A percentile compares a stretch with the other conserved stretches of the same genome.
These are phyloP conservation scores for Ceratocystis diversiconidia DNA, from an alignment of 2,329 filamentous ascomycete genomes.

Conservation along the genomic window DNA sequence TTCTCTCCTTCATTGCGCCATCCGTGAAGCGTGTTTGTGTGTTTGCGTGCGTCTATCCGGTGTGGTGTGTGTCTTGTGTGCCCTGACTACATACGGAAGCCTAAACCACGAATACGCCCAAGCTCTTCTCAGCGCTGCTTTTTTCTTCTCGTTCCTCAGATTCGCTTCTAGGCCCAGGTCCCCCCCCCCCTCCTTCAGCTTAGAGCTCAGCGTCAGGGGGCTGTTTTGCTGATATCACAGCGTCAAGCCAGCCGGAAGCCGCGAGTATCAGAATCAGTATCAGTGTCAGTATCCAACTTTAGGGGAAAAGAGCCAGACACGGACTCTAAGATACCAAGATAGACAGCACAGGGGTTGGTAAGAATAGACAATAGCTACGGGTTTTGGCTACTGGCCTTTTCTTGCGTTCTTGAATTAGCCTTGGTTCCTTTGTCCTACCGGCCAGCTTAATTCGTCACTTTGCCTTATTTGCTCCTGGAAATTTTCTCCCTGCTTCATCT, in stretches of 20 bases:
- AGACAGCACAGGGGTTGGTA: too few relatives aligned
- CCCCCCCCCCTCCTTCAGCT: background rate
- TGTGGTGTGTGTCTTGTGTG: background rate
- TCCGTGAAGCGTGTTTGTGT: background rate
- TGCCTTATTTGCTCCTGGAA: background rate
- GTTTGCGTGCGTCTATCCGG: background rate
- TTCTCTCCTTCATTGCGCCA: background rate
- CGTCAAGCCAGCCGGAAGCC: background rate
- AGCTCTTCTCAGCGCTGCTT: background rate
- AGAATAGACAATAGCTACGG: background rate
- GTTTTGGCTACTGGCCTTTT: background rate
- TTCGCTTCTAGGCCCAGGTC: background rate
- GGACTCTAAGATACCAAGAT: background rate
- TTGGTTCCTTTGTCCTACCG: background rate
- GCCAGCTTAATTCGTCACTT: background rate
- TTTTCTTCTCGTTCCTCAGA: background rate
- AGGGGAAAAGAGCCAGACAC: background rate
- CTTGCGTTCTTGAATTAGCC: too few relatives aligned
- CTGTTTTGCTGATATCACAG: background rate
- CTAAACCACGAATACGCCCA: constrained; percentile 1
- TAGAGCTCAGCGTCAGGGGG: background rate
- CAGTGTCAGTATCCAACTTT: background rate
- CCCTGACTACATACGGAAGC: background rate
- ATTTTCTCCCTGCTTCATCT: background rate
- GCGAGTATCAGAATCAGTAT: background rate